A percentile compares a stretch with the other conserved stretches of the same genome.
Conservation (phyloP, 257 asterid species). For the Solanum dulcamara region DNA sequence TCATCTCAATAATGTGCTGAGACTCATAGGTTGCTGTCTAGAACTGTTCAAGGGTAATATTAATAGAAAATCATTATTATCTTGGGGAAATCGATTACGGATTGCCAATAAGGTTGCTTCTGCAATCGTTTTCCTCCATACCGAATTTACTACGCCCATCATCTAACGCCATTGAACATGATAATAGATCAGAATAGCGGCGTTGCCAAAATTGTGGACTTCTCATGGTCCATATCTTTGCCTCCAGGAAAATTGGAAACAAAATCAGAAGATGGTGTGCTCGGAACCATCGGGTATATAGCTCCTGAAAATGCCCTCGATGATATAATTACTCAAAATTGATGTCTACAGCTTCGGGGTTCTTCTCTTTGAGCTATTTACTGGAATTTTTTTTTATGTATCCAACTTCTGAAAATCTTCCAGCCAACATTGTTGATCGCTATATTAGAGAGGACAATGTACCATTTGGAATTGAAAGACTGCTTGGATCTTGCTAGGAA, state of each 20-base stretch:
- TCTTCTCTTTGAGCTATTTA: not conserved
- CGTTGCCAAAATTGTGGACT: not conserved
- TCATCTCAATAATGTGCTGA: not conserved
- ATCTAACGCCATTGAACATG: not conserved
- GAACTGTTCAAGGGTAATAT: not conserved
- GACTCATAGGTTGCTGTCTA: not conserved
- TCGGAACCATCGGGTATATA: not conserved
- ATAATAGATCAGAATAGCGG: not conserved
- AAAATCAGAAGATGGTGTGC: not conserved
- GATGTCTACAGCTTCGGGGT: not conserved
- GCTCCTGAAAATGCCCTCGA: not conserved
- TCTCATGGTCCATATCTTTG: conserved; percentile 4
- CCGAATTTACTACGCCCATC: not conserved
- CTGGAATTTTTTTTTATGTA: no score
- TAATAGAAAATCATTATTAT: not conserved
- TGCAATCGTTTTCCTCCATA: not conserved
- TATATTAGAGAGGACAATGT: not conserved
- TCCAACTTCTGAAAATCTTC: no score
- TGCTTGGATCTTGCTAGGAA: not conserved
- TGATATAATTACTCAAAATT: not conserved
- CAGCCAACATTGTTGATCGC: not conserved
- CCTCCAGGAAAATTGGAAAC: conserved; percentile 3
- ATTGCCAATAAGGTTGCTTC: not conserved
- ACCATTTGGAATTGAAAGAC: not conserved
- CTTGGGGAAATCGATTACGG: not conserved